Evolutionary conservation across 1,284 basidiomycete genomes (phyloP).

Genomic region (Sporisorium reilianum): DNA sequence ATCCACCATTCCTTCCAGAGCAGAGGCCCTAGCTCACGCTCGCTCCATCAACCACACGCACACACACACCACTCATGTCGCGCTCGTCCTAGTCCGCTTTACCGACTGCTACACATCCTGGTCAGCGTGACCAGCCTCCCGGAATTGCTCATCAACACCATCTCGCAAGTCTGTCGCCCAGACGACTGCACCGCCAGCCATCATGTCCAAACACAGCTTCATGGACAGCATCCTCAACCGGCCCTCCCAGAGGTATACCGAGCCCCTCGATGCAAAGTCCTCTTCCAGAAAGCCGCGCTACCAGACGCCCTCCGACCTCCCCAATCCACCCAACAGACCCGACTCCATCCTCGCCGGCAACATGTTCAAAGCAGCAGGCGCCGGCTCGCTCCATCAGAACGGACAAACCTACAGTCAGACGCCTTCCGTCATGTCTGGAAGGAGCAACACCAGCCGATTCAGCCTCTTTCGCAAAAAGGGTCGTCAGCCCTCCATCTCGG

Average conservation of each 20-base stretch:
- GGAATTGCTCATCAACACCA: not conserved
- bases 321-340: constrained; percentile 55
- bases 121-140: not conserved
- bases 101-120: not conserved
- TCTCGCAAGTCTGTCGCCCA: constrained; percentile 9
- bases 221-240: constrained; percentile 66
- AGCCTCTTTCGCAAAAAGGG: constrained; percentile 47
- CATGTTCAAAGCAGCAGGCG: constrained; percentile 49
- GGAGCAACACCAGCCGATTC: constrained; percentile 53
- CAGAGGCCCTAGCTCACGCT: not conserved
- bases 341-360: constrained; percentile 56
- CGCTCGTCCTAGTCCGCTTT: not conserved
- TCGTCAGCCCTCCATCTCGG: constrained; percentile 40
- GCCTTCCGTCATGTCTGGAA: constrained; percentile 51
- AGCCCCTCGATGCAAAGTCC: constrained; percentile 29
- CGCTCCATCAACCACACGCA: not conserved
- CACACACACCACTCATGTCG: constrained; percentile 13
- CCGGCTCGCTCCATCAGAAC: constrained; percentile 23
- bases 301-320: constrained; percentile 52
- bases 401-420: constrained; percentile 26
- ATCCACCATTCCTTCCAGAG: not conserved
- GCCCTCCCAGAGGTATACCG: constrained; percentile 65
- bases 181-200: constrained; percentile 1
- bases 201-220: constrained; percentile 62
- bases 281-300: constrained; percentile 17